Evolutionary conservation across 2,329 filamentous ascomycete genomes (phyloP), one percentile per base, ranked within the genome.

Genomic region (Diaporthe capsici): DNA sequence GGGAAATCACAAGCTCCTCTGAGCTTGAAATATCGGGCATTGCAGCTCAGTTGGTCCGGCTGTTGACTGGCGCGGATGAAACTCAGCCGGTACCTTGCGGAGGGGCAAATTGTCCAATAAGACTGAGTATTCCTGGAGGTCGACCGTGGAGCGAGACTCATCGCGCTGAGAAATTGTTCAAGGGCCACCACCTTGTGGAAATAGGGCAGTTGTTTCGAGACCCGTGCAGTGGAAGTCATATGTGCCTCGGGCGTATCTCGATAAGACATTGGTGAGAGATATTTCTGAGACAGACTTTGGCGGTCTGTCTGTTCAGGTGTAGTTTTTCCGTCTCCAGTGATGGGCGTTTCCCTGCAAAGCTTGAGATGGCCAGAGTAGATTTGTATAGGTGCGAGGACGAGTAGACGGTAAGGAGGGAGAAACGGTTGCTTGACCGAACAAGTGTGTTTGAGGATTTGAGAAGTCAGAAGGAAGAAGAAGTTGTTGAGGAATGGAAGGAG

Each of bases 201-300:
- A 10, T 17, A 8, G 10, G 10, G 22, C 25, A 4, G 15, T 22
- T 5, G 8, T 9, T 57, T 34, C 28, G 4, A 13, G 31, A 8
- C 20, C 55, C 55, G 37, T 58, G 31, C 55, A 58, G 31, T 58
- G 55, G 55, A 37, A 37, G 55, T 58, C 55, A 58, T 58, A 58
- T n/a, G 31, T 58, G 55, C 55, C 25, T 34, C 4, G 28, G 8
- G 8, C 1, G 3, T 10, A 34, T 13, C 28, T 34, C 8, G 10
- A 22, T 8, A n/a, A 34, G 15, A 20, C 1, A 57, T 57, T 20
- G 28, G 15, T 4, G 49, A 51, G 49, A 22, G n/a, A 10, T 17
- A 51, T 25, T 4, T 13, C 22, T 25, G n/a, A 2, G 25, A 28
- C 12, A 28, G n/a, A 31, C 5, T 31, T 25, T 39, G 37, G 37